These are phyloP conservation scores for Botrytis fabae DNA, from an alignment of 2,329 filamentous ascomycete genomes.

Conservation along the genomic window DNA sequence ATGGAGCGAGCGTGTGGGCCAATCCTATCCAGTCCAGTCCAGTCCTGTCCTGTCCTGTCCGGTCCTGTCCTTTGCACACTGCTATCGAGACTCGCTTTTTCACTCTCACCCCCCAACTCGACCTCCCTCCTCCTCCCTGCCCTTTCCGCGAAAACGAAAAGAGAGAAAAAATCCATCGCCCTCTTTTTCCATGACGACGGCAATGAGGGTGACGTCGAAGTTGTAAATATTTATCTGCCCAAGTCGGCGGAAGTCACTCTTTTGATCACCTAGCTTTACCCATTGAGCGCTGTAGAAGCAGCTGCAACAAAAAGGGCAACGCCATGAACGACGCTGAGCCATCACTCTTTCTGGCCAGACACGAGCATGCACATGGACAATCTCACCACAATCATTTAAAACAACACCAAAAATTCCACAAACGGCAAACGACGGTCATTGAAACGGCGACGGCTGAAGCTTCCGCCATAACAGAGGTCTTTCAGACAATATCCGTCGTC, in stretches of 20 bases:
- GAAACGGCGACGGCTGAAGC: slow-evolving; percentile 19
- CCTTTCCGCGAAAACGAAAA: neutral
- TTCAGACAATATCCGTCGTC: slow-evolving; percentile 37
- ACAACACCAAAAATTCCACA: slow-evolving; percentile 33
- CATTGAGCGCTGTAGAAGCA: slow-evolving; percentile 38
- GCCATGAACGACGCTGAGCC: slow-evolving; percentile 38
- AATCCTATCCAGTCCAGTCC: neutral
- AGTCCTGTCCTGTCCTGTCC: neutral
- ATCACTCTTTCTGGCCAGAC: slow-evolving; percentile 42
- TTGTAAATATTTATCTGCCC: slow-evolving; percentile 20
- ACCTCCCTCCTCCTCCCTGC: neutral
- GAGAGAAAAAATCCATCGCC: neutral
- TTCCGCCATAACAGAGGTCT: slow-evolving; percentile 34
- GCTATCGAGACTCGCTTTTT: slow-evolving; percentile 10
- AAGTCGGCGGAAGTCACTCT: slow-evolving; percentile 23
- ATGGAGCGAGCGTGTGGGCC: neutral
- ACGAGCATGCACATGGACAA: slow-evolving; percentile 32
- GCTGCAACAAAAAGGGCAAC: slow-evolving; percentile 31
- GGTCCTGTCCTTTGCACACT: neutral
- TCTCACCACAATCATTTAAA: slow-evolving; percentile 38
- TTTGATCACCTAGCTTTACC: slow-evolving; percentile 21
- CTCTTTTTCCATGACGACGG: slow-evolving; percentile 21
- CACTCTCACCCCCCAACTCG: neutral
- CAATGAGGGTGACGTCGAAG: slow-evolving; percentile 23
- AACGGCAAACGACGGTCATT: slow-evolving; percentile 24